phyloP scores from a whole-genome alignment of 2,329 filamentous ascomycete genomes.

The Decorospora gaudefroyi region DNA sequence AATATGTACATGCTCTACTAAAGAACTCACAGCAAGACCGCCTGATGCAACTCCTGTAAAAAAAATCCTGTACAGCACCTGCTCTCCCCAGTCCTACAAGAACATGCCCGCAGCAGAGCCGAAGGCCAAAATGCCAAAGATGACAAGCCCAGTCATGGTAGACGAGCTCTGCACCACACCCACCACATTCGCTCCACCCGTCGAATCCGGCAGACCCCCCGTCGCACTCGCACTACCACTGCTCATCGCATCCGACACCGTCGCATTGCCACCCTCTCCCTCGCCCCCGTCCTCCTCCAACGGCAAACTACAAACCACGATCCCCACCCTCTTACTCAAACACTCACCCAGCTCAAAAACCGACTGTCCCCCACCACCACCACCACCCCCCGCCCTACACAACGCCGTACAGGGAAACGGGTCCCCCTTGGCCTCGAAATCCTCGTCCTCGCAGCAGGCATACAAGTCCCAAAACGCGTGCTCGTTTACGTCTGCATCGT shows the following conservation, averaged over 20 bases:
- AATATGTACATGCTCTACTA: too few species aligned
- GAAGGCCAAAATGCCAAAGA: conserved; percentile 17
- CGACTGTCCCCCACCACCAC: too few species aligned
- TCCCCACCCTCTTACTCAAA: conserved; percentile 21
- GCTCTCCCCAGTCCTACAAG: conserved; percentile 6
- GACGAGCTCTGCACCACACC: conserved; percentile 1
- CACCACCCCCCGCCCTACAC: conserved; percentile 9
- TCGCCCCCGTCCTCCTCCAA: conserved; percentile 10
- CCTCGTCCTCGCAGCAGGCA: conserved; percentile 19
- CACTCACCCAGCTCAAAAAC: conserved; percentile 29
- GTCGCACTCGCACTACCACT: not conserved
- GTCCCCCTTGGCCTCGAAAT: conserved; percentile 10
- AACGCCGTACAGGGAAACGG: conserved; percentile 17
- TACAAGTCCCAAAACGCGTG: conserved; percentile 34
- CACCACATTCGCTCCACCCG: conserved; percentile 8
- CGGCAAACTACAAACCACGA: conserved; percentile 21
- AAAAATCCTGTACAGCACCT: not conserved
- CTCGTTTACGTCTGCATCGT: conserved; percentile 24
- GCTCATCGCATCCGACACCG: too few species aligned
- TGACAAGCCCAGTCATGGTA: conserved; percentile 10
- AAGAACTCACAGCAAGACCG: too few species aligned
- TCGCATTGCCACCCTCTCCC: too few species aligned
- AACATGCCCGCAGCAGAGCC: conserved; percentile 15
- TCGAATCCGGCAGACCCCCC: not conserved
- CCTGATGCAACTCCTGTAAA: not conserved